Percentiles rank a stretch among this genome's conserved stretches.
These are phyloP conservation scores for Aspergillus incahuasiensis DNA, from an alignment of 495 filamentous ascomycete genomes.

Conservation along the genomic window DNA sequence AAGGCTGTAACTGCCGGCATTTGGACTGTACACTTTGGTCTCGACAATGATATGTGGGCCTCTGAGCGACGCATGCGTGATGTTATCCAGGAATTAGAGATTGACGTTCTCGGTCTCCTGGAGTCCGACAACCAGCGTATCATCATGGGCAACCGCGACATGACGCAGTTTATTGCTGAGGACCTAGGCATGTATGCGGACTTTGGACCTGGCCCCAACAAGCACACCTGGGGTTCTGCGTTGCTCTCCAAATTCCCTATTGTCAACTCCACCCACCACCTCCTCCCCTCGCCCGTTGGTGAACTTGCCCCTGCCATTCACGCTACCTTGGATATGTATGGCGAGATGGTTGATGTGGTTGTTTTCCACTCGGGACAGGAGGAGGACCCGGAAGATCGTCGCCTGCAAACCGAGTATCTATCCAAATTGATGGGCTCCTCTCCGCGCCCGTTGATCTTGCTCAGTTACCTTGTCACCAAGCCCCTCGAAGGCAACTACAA, in stretches of 20 bases:
- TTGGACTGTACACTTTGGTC: constrained; percentile 97
- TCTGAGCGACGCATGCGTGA: constrained; percentile 92
- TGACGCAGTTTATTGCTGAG: constrained; percentile 91
- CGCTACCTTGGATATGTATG: constrained; percentile 90
- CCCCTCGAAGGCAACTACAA: constrained; percentile 95
- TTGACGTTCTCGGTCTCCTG: constrained; percentile 91
- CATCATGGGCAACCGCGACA: constrained; percentile 99
- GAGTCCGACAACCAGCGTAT: constrained; percentile 94
- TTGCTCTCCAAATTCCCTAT: constrained; percentile 97
- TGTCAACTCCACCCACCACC: constrained; percentile 91
- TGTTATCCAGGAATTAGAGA: constrained; percentile 85
- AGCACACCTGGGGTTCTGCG: constrained; percentile 96
- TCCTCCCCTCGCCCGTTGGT: constrained; percentile 87
- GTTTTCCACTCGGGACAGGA: constrained; percentile 99
- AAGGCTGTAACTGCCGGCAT: constrained; percentile 89
- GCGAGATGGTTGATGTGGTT: constrained; percentile 83
- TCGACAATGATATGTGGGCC: constrained; percentile 99
- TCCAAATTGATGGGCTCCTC: constrained; percentile 82
- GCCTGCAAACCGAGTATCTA: constrained; percentile 83
- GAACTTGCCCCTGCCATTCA: constrained; percentile 96
- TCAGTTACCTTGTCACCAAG: constrained; percentile 90
- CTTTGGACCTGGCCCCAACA: constrained; percentile 95
- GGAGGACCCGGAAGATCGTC: constrained; percentile 90
- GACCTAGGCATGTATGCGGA: constrained; percentile 98
- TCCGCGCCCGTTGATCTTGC: constrained; percentile 73